Evolutionary conservation across 257 asterid genomes (phyloP).

Genomic region (Thymus mandschuricus): DNA sequence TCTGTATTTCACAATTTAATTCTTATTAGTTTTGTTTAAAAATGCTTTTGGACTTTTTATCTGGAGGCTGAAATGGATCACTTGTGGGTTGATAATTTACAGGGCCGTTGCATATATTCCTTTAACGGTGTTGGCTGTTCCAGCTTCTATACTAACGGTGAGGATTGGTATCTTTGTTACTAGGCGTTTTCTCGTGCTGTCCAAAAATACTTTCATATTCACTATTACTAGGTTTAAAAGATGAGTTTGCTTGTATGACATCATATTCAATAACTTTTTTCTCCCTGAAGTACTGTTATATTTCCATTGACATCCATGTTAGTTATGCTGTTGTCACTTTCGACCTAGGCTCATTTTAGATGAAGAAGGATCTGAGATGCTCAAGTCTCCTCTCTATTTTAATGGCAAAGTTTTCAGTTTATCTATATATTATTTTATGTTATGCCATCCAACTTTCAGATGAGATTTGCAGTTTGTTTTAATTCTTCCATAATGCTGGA

Average conservation of each 20-base stretch:
- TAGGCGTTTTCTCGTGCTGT: conserved; percentile 7
- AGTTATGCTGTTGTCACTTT: background rate
- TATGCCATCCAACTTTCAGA: conserved; percentile 11
- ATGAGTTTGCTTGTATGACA: background rate
- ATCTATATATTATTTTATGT: background rate
- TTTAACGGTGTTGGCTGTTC: conserved; percentile 90
- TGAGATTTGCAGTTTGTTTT: conserved; percentile 1
- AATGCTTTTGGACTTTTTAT: background rate
- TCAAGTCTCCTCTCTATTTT: background rate
- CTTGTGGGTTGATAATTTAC: conserved; percentile 38
- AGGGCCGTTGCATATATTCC: conserved; percentile 98
- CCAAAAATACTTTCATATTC: conserved; percentile 12
- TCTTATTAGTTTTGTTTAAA: background rate
- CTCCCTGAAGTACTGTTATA: background rate
- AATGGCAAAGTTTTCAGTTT: no score
- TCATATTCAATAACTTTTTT: background rate
- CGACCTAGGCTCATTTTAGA: background rate
- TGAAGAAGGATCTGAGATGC: background rate
- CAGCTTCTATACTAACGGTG: conserved; percentile 96
- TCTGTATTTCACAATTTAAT: background rate
- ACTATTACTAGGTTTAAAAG: background rate
- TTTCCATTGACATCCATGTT: background rate
- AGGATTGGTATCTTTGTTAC: conserved; percentile 20
- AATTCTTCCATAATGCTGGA: conserved; percentile 8
- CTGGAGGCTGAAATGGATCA: conserved; percentile 15